phyloP scores from a whole-genome alignment of 176 grass and related monocot species.

The Microstegium vimineum region DNA sequence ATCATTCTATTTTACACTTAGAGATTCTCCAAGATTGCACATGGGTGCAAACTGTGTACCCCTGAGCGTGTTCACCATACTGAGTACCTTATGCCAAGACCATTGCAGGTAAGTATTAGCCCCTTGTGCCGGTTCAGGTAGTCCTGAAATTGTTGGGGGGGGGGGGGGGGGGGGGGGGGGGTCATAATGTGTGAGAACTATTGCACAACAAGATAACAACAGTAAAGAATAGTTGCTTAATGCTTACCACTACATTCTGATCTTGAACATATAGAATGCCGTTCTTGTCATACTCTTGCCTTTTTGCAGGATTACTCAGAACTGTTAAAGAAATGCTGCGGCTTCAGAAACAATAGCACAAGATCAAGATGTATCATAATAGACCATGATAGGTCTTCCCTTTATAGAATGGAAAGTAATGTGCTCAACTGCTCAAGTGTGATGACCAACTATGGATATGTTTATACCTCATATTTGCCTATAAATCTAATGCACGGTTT shows the following conservation, averaged over 20 bases:
- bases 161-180: no score
- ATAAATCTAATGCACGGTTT: background rate
- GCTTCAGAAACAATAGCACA: background rate
- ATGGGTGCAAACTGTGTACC: background rate
- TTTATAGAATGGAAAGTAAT: background rate
- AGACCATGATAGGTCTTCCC: background rate
- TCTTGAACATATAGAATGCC: slow-evolving; percentile 74
- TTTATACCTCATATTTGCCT: background rate
- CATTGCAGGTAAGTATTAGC: slow-evolving; percentile 97
- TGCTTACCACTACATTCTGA: slow-evolving; percentile 67
- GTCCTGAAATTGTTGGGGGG: slow-evolving; percentile 57
- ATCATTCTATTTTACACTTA: slow-evolving; percentile 24
- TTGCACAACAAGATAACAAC: background rate
- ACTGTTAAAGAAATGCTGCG: slow-evolving; percentile 47
- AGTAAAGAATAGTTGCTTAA: slow-evolving; percentile 26
- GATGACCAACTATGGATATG: background rate
- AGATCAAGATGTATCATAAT: background rate
- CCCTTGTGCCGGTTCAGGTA: slow-evolving; percentile 93
- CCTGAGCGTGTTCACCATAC: slow-evolving; percentile 50
- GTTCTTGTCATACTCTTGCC: slow-evolving; percentile 73
- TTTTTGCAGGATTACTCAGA: slow-evolving; percentile 85
- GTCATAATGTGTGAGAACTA: background rate
- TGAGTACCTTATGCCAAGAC: slow-evolving; percentile 70
- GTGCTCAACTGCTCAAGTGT: background rate
- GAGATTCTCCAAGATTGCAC: slow-evolving; percentile 4